Evolutionary conservation across 1,284 basidiomycete genomes (phyloP), one percentile per base, ranked within the genome.

Genomic region (Austroboletus sp.): DNA sequence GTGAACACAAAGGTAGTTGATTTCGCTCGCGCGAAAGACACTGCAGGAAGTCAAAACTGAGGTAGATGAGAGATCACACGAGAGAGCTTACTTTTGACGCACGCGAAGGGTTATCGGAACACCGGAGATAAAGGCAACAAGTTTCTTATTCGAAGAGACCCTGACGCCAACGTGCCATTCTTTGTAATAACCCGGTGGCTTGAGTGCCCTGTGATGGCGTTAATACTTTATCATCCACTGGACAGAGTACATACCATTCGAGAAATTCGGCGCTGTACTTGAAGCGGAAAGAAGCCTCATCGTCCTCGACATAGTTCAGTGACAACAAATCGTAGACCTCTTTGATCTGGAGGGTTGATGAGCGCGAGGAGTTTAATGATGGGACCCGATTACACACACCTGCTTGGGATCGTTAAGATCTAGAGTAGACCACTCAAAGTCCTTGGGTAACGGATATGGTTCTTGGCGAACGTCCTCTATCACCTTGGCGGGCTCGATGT

Each of bases 111-210:
- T 80, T 51, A 96, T 74, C 6, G 94, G 93, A 37, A 98, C 84
- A 34, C 90, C 96, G n/a, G 90, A 87, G 57, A 99, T 98, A 66
- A 98, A 99, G 0, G 89, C 96, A n/a, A 99, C 89, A 1, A 99
- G 77, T 66, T 95, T 97, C 68, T 87, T 82, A 56, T 85, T 91
- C 17, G 88, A 83, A 23, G 79, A 77, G 6, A 98, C 94, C 15
- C 95, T 83, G 7, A 99, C 93, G 35, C 94, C 96, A 45, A 98
- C 71, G 64, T 97, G 94, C 95, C 96, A 98, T 58, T 94, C 89
- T 56, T 85, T 84, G 58, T 81, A 70, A 66, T 92, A 98, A 4
- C 93, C 94, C 10, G 96, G 96, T 44, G 95, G 92, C 56, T 84
- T 89, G 32, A 98, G 72, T 8, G 93, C 94, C 93, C 92, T 95